A percentile compares a stretch with the other conserved stretches of the same genome.
These are phyloP conservation scores for Butyriboletus pseudospeciosus DNA, from an alignment of 1,284 basidiomycete genomes.

Conservation along the genomic window DNA sequence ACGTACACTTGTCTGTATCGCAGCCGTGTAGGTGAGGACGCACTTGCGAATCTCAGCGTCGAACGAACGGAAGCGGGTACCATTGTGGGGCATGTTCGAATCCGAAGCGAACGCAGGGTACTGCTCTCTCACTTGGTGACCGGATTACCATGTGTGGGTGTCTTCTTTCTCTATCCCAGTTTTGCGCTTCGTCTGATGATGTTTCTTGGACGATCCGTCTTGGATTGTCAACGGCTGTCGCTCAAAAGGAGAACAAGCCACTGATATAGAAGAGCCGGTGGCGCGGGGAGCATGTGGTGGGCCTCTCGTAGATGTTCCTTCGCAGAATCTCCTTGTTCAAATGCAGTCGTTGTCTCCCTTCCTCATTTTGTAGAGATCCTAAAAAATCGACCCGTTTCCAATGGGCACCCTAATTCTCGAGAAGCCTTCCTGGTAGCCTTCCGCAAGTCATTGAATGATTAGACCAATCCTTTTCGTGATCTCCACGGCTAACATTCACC, in stretches of 20 bases:
- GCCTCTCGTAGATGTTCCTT: not conserved
- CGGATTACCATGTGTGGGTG: slow-evolving; percentile 83
- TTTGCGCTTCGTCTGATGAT: not conserved
- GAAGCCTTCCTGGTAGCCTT: not conserved
- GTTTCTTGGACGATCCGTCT: too few relatives aligned
- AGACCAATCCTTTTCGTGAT: too few relatives aligned
- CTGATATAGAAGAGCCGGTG: slow-evolving; percentile 29
- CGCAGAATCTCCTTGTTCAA: not conserved
- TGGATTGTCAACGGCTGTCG: not conserved
- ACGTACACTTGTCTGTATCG: not conserved
- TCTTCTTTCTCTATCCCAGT: not conserved
- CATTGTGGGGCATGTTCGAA: slow-evolving; percentile 87
- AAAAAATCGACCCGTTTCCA: not conserved
- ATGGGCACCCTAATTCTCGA: not conserved
- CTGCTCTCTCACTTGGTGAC: slow-evolving; percentile 91
- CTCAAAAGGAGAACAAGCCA: slow-evolving; percentile 61
- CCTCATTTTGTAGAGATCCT: not conserved
- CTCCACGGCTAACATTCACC: not conserved
- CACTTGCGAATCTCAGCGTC: slow-evolving; percentile 92
- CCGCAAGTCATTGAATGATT: not conserved
- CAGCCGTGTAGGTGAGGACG: slow-evolving; percentile 77
- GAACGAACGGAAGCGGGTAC: slow-evolving; percentile 81
- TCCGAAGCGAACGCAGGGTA: slow-evolving; percentile 91
- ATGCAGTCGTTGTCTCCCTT: not conserved
- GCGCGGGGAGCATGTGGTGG: not conserved